These are phyloP conservation scores for Daedaleopsis sinensis DNA, from an alignment of 768 basidiomycete genomes.

Conservation along the genomic window DNA sequence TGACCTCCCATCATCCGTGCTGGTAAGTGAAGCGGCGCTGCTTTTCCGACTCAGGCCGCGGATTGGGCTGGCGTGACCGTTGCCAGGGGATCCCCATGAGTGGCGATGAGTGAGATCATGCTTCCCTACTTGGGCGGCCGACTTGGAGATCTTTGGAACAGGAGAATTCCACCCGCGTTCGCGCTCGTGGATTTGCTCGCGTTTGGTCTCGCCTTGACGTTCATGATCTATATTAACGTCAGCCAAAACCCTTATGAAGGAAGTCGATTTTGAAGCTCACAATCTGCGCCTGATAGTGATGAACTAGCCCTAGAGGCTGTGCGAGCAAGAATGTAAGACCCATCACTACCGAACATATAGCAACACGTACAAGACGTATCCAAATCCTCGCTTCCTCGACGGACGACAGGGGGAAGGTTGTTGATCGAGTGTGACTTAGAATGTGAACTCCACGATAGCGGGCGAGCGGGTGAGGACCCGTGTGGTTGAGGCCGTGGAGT, in stretches of 20 bases:
- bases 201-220: slow-evolving; percentile 32
- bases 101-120: slow-evolving; percentile 21
- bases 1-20: slow-evolving; percentile 44
- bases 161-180: slow-evolving; percentile 52
- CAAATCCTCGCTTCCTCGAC: slow-evolving; percentile 25
- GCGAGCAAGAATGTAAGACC: background rate
- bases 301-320: slow-evolving; percentile 36
- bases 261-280: slow-evolving; percentile 16
- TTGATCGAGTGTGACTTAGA: slow-evolving; percentile 28
- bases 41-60: slow-evolving; percentile 30
- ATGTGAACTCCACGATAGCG: slow-evolving; percentile 27
- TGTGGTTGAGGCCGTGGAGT: slow-evolving; percentile 11
- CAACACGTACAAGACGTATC: slow-evolving; percentile 23
- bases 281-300: slow-evolving; percentile 31
- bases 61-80: slow-evolving; percentile 18
- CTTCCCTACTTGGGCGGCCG: slow-evolving; percentile 15
- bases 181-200: slow-evolving; percentile 41
- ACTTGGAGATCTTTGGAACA: slow-evolving; percentile 6
- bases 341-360: too few species aligned
- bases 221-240: slow-evolving; percentile 27
- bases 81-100: slow-evolving; percentile 20
- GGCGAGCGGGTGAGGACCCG: slow-evolving; percentile 15
- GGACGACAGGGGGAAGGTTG: slow-evolving; percentile 16
- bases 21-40: slow-evolving; percentile 46
- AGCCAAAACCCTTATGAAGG: background rate